Evolutionary conservation across 2,329 filamentous ascomycete species (phyloP).

Genomic region (Lasiodiplodia sp.): DNA sequence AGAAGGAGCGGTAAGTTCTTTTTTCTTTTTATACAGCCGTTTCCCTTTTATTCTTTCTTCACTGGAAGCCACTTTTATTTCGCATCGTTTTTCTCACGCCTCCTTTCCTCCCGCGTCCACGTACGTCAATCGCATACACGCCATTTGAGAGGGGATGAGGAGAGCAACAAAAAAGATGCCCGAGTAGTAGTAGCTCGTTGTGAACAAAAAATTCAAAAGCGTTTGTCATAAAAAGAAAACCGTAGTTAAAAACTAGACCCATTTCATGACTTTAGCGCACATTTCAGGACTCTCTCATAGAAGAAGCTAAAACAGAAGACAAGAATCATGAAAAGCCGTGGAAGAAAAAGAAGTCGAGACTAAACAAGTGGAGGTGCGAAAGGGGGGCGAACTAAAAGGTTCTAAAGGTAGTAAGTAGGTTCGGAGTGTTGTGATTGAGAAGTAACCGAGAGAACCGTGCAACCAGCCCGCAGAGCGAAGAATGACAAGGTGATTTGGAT

Average conservation of each 20-base stretch:
- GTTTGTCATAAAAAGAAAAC: background rate
- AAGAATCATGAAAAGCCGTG: background rate
- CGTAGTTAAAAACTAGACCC: conserved; percentile 10
- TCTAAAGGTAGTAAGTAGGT: conserved; percentile 7
- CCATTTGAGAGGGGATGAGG: background rate
- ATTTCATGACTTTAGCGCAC: conserved; percentile 21
- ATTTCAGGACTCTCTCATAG: conserved; percentile 18
- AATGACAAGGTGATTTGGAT: conserved; percentile 21
- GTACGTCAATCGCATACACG: no score
- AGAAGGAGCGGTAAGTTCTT: no score
- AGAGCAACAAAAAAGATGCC: background rate
- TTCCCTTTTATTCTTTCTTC: no score
- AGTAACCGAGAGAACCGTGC: background rate
- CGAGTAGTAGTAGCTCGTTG: background rate
- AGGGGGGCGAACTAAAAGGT: conserved; percentile 10
- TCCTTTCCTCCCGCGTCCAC: no score
- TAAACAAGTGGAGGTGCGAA: background rate
- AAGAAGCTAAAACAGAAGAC: background rate
- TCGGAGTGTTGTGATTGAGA: background rate
- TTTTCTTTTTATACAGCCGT: no score
- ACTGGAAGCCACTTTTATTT: no score
- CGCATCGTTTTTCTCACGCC: no score
- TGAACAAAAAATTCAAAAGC: background rate
- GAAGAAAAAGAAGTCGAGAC: conserved; percentile 9
- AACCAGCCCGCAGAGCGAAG: conserved; percentile 1